phyloP scores from a whole-genome alignment of 805 yeast species.

The Metschnikowia arizonensis region DNA sequence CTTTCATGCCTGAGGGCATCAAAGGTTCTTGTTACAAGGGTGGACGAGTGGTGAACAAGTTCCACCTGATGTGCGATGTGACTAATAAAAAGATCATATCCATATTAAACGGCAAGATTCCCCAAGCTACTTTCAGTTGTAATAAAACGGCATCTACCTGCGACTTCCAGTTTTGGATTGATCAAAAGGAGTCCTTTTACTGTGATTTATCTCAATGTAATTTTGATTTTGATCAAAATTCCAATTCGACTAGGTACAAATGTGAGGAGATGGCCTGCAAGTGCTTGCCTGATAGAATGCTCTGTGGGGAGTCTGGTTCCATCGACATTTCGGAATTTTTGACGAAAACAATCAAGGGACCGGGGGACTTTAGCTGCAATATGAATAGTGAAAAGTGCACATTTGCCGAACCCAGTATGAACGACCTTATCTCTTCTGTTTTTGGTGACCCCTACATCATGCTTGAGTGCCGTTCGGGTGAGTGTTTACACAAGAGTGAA shows the following conservation, averaged over 20 bases:
- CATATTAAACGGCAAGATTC: constrained; percentile 72
- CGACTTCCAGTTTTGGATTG: constrained; percentile 96
- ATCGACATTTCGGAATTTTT: constrained; percentile 92
- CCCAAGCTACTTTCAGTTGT: constrained; percentile 92
- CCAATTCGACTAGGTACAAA: constrained; percentile 68
- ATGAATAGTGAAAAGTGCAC: constrained; percentile 56
- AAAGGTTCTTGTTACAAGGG: constrained; percentile 85
- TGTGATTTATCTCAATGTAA: constrained; percentile 78
- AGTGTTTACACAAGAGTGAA: constrained; percentile 88
- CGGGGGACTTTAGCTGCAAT: constrained; percentile 88
- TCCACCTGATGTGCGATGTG: constrained; percentile 91
- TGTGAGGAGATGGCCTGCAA: constrained; percentile 80
- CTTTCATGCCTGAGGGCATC: constrained; percentile 81
- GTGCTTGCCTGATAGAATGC: constrained; percentile 87
- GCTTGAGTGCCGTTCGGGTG: constrained; percentile 77
- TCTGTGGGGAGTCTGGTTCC: constrained; percentile 92
- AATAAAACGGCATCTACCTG: constrained; percentile 61
- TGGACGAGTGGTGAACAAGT: constrained; percentile 75
- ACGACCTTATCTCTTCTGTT: constrained; percentile 80
- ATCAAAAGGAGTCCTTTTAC: constrained; percentile 80
- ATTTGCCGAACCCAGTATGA: constrained; percentile 95
- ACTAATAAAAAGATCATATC: constrained; percentile 82
- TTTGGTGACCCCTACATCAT: constrained; percentile 95
- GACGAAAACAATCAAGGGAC: constrained; percentile 85
- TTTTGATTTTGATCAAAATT: constrained; percentile 55